Conservation (phyloP, 148 eudicot genomes). For the Diospyros kaki region DNA sequence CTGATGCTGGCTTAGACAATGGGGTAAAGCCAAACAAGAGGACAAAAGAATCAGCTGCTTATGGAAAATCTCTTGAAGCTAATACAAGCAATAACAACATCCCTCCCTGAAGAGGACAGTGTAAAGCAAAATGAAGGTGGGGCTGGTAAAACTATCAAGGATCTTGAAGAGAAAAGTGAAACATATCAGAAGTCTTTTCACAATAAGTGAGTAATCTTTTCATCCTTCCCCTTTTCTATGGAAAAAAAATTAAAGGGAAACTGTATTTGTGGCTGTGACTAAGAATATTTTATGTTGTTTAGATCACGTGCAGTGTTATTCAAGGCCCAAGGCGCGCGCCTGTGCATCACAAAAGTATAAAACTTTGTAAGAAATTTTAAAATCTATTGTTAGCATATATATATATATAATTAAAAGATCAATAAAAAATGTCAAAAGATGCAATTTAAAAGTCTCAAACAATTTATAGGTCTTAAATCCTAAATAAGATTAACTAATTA, state of each 20-base stretch:
- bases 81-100: neutral
- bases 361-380: too few relatives aligned
- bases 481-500: too few relatives aligned
- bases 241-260: neutral
- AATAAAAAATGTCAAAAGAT: too few relatives aligned
- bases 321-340: too few relatives aligned
- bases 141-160: neutral
- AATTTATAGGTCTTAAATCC: too few relatives aligned
- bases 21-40: constrained; percentile 35
- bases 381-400: too few relatives aligned
- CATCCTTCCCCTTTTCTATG: neutral
- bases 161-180: neutral
- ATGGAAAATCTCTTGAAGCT: constrained; percentile 9
- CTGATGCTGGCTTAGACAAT: constrained; percentile 22
- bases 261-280: neutral
- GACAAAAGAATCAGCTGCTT: constrained; percentile 21
- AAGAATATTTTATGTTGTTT: neutral
- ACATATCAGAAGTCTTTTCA: constrained; percentile 11
- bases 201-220: constrained; percentile 4
- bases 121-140: constrained; percentile 3
- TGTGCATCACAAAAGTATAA: too few relatives aligned
- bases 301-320: neutral
- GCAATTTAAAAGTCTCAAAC: too few relatives aligned
- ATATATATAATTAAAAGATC: too few relatives aligned
- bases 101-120: constrained; percentile 2